Conservation (phyloP, 805 yeast genomes). For the Candida morakotiae region DNA sequence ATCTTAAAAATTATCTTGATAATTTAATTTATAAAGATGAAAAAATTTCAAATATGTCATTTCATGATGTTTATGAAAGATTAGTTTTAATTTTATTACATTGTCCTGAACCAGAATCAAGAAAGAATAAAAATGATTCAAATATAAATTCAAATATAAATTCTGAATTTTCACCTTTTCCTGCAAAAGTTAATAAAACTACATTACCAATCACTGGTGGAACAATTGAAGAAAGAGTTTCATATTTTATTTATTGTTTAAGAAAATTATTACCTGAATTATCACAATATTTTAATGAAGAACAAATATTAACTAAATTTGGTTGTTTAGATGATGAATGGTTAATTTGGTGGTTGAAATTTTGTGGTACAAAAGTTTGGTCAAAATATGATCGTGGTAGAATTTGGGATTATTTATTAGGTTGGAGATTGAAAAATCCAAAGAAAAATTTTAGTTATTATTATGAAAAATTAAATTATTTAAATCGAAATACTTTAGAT, state of each 20-base stretch:
- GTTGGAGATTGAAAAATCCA: constrained; percentile 55
- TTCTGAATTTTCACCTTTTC: not conserved
- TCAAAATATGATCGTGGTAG: constrained; percentile 79
- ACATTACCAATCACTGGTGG: constrained; percentile 56
- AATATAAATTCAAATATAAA: not conserved
- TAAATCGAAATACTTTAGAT: constrained; percentile 24
- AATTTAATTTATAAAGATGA: constrained; percentile 24
- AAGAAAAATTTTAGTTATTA: constrained; percentile 25
- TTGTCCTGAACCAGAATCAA: constrained; percentile 50
- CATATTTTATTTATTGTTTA: constrained; percentile 62
- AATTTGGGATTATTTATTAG: constrained; percentile 82
- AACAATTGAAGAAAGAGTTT: constrained; percentile 59
- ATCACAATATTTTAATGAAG: constrained; percentile 72
- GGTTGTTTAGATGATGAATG: constrained; percentile 71
- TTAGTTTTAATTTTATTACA: constrained; percentile 71
- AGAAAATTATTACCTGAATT: constrained; percentile 70
- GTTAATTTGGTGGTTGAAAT: constrained; percentile 94
- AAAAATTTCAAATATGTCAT: constrained; percentile 37
- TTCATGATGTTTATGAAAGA: constrained; percentile 71
- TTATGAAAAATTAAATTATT: constrained; percentile 27
- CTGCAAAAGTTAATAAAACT: constrained; percentile 28
- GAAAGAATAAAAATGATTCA: not conserved
- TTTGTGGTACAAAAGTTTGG: constrained; percentile 83
- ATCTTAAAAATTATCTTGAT: constrained; percentile 18
- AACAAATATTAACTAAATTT: constrained; percentile 61